Evolutionary conservation across 345 rosid species (phyloP).

Genomic region (Camelina laxa): DNA sequence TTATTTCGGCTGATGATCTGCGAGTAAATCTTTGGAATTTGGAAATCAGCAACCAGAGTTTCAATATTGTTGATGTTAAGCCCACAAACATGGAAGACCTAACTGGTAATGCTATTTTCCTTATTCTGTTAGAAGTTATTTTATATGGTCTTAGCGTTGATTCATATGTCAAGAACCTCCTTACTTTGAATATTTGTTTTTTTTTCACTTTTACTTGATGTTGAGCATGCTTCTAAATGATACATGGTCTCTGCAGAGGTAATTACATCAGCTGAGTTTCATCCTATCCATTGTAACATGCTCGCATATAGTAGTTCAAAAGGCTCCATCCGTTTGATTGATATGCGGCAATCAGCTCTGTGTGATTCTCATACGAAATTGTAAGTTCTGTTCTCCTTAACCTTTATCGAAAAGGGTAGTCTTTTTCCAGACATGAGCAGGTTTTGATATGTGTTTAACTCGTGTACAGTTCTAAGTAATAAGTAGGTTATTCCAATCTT

Average conservation of each 20-base stretch:
- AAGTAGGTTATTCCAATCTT: neutral
- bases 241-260: conserved; percentile 74
- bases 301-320: conserved; percentile 99
- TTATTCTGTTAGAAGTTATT: neutral
- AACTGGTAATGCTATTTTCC: conserved; percentile 65
- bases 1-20: conserved; percentile 97
- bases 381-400: conserved; percentile 53
- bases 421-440: neutral
- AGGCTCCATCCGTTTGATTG: conserved; percentile 98
- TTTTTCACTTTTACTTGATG: conserved; percentile 14
- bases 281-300: conserved; percentile 90
- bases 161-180: conserved; percentile 10
- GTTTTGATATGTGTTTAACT: conserved; percentile 9
- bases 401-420: conserved; percentile 3
- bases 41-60: conserved; percentile 98
- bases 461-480: conserved; percentile 1
- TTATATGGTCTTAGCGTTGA: neutral
- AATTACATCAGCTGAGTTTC: conserved; percentile 98
- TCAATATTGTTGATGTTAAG: conserved; percentile 96
- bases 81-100: conserved; percentile 99
- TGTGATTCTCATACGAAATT: conserved; percentile 97
- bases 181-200: neutral
- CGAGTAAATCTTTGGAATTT: conserved; percentile 99
- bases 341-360: conserved; percentile 97
- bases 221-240: conserved; percentile 27